A percentile compares a stretch with the other conserved stretches of the same genome.
Conservation (phyloP, 2,329 filamentous ascomycete genomes). For the Fusarium secorum region DNA sequence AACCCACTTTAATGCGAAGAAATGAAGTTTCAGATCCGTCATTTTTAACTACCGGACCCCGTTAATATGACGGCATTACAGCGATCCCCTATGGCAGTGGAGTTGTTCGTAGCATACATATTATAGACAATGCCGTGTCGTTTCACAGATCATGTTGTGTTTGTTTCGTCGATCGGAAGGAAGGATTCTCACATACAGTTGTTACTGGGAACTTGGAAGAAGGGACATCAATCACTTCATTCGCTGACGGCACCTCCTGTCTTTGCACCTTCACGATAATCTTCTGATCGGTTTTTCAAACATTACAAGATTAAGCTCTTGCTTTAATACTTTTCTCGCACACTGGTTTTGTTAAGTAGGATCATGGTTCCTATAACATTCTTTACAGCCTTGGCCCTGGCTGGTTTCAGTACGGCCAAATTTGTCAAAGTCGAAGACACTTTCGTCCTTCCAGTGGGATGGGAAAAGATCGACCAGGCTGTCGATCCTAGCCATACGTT, state of each 20-base stretch:
- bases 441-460: constrained; percentile 42
- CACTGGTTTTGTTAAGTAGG: background rate
- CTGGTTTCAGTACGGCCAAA: constrained; percentile 34
- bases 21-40: constrained; percentile 31
- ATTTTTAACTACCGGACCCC: constrained; percentile 14
- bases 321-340: background rate
- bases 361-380: constrained; percentile 27
- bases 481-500: constrained; percentile 39
- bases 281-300: background rate
- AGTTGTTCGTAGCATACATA: constrained; percentile 9
- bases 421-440: constrained; percentile 42
- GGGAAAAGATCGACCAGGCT: constrained; percentile 37
- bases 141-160: background rate
- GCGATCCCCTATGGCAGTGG: constrained; percentile 33
- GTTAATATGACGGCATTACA: constrained; percentile 33
- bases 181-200: background rate
- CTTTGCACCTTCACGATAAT: background rate
- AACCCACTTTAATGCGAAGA: constrained; percentile 20
- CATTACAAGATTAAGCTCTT: background rate
- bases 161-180: background rate
- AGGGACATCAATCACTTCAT: background rate
- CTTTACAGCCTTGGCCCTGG: constrained; percentile 33
- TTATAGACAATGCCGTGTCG: background rate
- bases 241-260: background rate
- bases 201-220: background rate